Conservation (phyloP, 108 stramenopile species). For the Cylindrotheca closterium region DNA sequence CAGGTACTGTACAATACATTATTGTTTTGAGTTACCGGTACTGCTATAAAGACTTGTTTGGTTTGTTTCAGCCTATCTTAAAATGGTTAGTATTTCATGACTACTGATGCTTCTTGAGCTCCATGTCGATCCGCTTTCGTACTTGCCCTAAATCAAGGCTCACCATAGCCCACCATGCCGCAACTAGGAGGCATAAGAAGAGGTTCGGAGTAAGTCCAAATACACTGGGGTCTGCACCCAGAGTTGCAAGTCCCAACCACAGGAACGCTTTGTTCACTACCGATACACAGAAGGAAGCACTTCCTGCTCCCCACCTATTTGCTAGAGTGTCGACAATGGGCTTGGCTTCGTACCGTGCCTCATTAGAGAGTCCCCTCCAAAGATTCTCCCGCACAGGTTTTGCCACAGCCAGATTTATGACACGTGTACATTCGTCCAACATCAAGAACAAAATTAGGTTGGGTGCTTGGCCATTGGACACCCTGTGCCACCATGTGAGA, state of each 20-base stretch:
- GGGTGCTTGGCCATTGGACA: conserved; percentile 62
- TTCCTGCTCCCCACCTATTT: conserved; percentile 90
- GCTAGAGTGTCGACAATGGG: conserved; percentile 90
- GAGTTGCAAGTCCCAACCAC: conserved; percentile 25
- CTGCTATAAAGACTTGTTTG: too few relatives aligned
- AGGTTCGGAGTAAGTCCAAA: conserved; percentile 81
- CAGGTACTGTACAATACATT: too few relatives aligned
- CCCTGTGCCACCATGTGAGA: conserved; percentile 82
- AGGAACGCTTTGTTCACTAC: conserved; percentile 56
- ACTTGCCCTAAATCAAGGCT: conserved; percentile 81
- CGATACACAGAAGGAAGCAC: conserved; percentile 82
- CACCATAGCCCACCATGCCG: conserved; percentile 84
- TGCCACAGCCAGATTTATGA: conserved; percentile 85
- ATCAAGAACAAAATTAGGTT: conserved; percentile 77
- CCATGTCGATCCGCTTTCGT: conserved; percentile 70
- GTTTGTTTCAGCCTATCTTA: too few relatives aligned
- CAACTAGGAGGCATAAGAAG: conserved; percentile 65
- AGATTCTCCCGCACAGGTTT: conserved; percentile 87
- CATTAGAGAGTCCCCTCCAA: conserved; percentile 84
- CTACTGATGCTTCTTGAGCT: conserved; percentile 77
- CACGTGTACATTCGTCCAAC: conserved; percentile 85
- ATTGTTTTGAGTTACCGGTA: too few relatives aligned
- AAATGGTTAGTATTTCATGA: too few relatives aligned
- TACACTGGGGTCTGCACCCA: conserved; percentile 25
- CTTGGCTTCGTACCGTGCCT: conserved; percentile 90